Base-by-base conservation (phyloP, 2,329 filamentous ascomycete genomes). In the Purpureocillium takamizusanense region DNA sequence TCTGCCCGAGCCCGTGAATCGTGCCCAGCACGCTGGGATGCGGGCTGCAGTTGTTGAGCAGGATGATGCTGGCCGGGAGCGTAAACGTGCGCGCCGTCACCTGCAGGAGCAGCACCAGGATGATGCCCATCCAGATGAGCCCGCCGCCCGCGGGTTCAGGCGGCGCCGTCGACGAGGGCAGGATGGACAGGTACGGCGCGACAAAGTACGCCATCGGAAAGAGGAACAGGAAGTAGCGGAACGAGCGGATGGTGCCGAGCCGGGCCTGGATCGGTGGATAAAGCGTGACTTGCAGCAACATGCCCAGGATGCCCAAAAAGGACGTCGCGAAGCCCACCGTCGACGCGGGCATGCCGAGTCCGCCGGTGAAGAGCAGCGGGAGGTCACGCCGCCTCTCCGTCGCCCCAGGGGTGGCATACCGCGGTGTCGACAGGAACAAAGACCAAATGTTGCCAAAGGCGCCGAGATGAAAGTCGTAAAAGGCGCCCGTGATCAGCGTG, bases 61-160 rank as follows among this genome's bases (percentile, higher is more conserved):
- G 55, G 40, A 79, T 76, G 28, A 76, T 74, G 51, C 69, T 74
- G 4, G 71, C 71, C 1, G 74, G 74, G 8, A 75, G 57, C 0
- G 72, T 72, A 49, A 89, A 86, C 0, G 85, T 90, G 21, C 84
- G 70, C 0, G 80, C 83, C 4, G 81, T 66, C 13, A 87, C 83
- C 53, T 89, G 84, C 8, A 87, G 55, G 13, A 76, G 66, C 2
- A 86, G 65, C 2, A 86, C 78, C 2, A 74, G 51, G 0, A 70
- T 66, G 41, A 85, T 78, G 13, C 72, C 72, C 2, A 70, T 59
- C 81, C 77, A 85, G 27, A 82, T 62, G 40, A 66, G 57, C 16
- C 67, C 44, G 0, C 72, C 72, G 1, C 65, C 66, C 0, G 70
- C 66, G 0, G 70, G 66, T 10, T 53, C 54, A 0, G 66, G 63